Evolutionary conservation across 1,284 basidiomycete species (phyloP), one percentile per base, ranked within the genome.

Genomic region (Trichosporon asahii): DNA sequence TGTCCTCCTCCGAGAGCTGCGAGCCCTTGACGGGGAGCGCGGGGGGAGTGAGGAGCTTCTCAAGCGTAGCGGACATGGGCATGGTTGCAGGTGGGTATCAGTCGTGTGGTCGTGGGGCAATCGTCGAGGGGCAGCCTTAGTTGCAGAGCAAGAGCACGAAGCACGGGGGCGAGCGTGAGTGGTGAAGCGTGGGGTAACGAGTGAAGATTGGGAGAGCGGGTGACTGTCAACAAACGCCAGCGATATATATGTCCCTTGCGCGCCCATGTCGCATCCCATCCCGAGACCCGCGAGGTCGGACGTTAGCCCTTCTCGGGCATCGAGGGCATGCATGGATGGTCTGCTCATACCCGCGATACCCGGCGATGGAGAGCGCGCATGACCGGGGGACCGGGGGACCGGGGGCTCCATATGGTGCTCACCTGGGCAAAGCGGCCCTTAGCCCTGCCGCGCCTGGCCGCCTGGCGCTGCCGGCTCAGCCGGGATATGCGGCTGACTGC

Each of bases 1-100:
- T 64, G 49, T 70, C 35, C 40, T 53, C 55, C 1, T 23, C 27
- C 1, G 49, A 33, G 8, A 68, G 49, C 64, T 29, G 29, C 27
- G 57, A 61, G 57, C 29, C 29, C 57, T 61, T 61, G 57, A 61
- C 57, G 8, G 57, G 57, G 6, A 33, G 27, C 27, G 15, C 29
- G 57, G 57, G 57, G 27, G 57, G 57, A 5, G 57, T 61, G 57
- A 61, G 12, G 57, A 61, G 57, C 57, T 61, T 61, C 29, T 61
- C 57, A 18, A 33, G 27, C 14, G 57, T 33, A 18, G 57, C 29
- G 29, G 57, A 33, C 31, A 33, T n/a, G 27, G 29, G 23, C 57
- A 61, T 61, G 27, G 29, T 61, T 60, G 25, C 55, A 31, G 27
- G 21, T 53, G 11, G n/a, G 37, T 40, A 2, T 40, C 14, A 27